Base-by-base conservation (phyloP, 2,329 filamentous ascomycete species). In the Colletotrichum viniferum region DNA sequence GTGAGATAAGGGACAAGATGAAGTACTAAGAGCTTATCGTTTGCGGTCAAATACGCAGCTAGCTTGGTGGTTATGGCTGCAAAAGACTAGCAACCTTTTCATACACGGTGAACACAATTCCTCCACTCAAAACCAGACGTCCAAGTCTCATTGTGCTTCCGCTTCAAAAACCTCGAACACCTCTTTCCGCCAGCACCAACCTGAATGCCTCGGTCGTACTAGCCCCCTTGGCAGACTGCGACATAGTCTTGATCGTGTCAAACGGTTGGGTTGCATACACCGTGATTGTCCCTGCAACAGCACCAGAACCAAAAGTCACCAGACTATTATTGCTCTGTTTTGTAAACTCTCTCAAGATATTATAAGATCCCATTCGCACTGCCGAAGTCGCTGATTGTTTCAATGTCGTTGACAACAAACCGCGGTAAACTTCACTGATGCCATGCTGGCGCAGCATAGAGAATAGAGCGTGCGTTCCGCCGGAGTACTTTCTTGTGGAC, bases 81-180 rank as follows among this genome's bases (percentile, higher is more conserved):
- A 91, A 83, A 21, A 91, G 73, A 30, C 86, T 84, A 0, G 88
- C 87, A 16, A 90, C 87, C 74, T 90, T 88, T 79, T 93, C 92
- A 79, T 92, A 92, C 4, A 89, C 88, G 3, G 90, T 91, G 77
- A 93, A 93, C 2, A 93, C 82, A 74, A 93, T 93, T 0, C 92
- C 92, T n/a, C 92, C 92, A 77, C 90, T 92, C 60, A 94, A 87
- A 1, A 94, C 87, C 5, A 92, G 88, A 76, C 92, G 82, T 1
- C 92, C 92, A 28, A 94, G 79, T 71, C 93, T 86, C 92, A 94
- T 94, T 0, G 91, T 90, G 38, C 92, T 94, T 1, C 92, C 92
- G 74, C 89, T 90, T 92, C 92, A 94, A 76, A 94, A 91, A 0
- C 89, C 92, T 52, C 84, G 86, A 3, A 93, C 77, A 0, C 92